Percentiles rank a stretch among this genome's conserved stretches.
Evolutionary conservation across 164 flowering plant genomes (phyloP).

Genomic region (Tetracentron sinense): DNA sequence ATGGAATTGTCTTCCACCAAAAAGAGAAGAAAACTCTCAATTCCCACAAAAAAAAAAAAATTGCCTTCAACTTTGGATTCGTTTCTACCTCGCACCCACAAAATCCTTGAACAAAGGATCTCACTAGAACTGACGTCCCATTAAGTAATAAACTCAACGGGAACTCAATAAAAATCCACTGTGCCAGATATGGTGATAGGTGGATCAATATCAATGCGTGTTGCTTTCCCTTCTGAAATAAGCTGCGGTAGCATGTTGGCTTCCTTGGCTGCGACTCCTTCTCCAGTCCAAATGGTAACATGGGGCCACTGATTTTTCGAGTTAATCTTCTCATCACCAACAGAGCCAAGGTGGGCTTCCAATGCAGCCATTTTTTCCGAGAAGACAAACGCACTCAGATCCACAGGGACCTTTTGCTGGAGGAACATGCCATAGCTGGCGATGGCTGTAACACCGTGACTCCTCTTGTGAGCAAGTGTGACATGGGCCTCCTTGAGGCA

Average conservation of each 20-base stretch:
- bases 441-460: slow-evolving; percentile 84
- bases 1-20: too few species aligned
- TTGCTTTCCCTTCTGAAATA: slow-evolving; percentile 68
- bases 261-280: slow-evolving; percentile 70
- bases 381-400: slow-evolving; percentile 57
- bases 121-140: too few species aligned
- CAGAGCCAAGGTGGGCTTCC: slow-evolving; percentile 54
- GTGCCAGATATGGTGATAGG: slow-evolving; percentile 34
- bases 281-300: slow-evolving; percentile 83
- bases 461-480: slow-evolving; percentile 92
- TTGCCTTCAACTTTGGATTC: too few species aligned
- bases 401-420: slow-evolving; percentile 57
- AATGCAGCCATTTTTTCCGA: slow-evolving; percentile 74
- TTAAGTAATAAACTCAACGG: too few species aligned
- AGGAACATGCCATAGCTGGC: slow-evolving; percentile 63
- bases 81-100: too few species aligned
- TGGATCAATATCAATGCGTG: slow-evolving; percentile 55
- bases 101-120: too few species aligned
- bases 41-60: too few species aligned
- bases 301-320: slow-evolving; percentile 92
- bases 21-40: too few species aligned
- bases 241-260: slow-evolving; percentile 67
- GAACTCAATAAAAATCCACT: slow-evolving; percentile 30
- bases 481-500: slow-evolving; percentile 64
- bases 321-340: slow-evolving; percentile 63